Evolutionary conservation across 805 yeast species (phyloP), one percentile per base, ranked within the genome.

Genomic region (Scheffersomyces coipomensis): DNA sequence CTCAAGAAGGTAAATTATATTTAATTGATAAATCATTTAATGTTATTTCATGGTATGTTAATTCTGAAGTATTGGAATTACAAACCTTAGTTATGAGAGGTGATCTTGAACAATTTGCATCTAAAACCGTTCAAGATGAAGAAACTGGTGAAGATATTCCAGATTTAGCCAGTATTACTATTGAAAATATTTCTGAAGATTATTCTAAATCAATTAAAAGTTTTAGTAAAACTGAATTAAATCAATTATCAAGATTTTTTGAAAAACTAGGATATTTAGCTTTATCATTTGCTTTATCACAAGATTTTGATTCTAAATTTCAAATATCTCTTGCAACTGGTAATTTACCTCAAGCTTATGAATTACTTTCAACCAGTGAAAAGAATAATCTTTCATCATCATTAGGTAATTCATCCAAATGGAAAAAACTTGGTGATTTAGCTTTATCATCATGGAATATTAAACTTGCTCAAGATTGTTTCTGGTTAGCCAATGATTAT

Each of bases 1-100:
- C 96, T 30, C 79, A 91, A 56, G 98, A 91, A 56, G 88, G 88
- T 54, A 87, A 83, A 51, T 83, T 93, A 40, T 93, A 89, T 60
- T 79, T 93, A 52, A 81, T 93, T 45, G 99, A 93, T 69, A 90
- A 89, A 67, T 89, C 91, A 45, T 77, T 89, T 56, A 84, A 85
- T 48, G 83, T 93, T 35, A 70, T 84, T 30, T 79, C 95, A 17
- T 89, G 90, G 72, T 81, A 75, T 55, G 75, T 93, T 37, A 87
- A 96, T 25, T 67, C 91, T 25, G 79, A 89, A 8, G 96, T 93
- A 3, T 75, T 93, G 48, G 98, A 91, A 69, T 90, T 89, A 68
- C 98, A 93, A 72, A 93, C 99, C 1, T 79, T 90, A 41, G 96
- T 91, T 3, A 75, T 91, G 64, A 83, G 99, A 60, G 97, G 97